Conservation (phyloP, 2,329 filamentous ascomycete genomes). For the Penicillium sp. region DNA sequence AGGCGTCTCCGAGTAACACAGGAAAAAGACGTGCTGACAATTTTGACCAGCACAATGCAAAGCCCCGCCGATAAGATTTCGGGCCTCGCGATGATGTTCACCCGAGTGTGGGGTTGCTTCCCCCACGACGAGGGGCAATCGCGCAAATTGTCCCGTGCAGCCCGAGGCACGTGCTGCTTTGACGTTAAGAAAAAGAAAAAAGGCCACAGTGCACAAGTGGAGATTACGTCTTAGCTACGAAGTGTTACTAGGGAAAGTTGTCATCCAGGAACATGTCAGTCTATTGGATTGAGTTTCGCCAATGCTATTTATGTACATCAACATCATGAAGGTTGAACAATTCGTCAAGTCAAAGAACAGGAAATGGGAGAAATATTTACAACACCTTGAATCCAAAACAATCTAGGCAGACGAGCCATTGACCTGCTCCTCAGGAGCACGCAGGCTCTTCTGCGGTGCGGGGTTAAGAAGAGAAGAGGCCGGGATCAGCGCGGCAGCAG, state of each 20-base stretch:
- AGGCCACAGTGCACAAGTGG: not conserved
- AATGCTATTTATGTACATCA: slow-evolving; percentile 22
- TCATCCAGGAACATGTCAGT: slow-evolving; percentile 8
- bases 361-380: slow-evolving; percentile 4
- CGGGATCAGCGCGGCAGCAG: slow-evolving; percentile 74
- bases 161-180: not conserved
- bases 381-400: not conserved
- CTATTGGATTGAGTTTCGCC: slow-evolving; percentile 12
- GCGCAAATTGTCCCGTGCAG: not conserved
- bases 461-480: slow-evolving; percentile 71
- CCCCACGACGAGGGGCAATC: slow-evolving; percentile 18
- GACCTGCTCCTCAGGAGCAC: slow-evolving; percentile 30
- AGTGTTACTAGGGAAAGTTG: not conserved
- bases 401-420: slow-evolving; percentile 21
- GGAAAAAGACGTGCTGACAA: not conserved
- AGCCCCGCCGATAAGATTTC: slow-evolving; percentile 24
- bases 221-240: not conserved
- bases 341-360: slow-evolving; percentile 1
- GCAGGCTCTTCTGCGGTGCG: slow-evolving; percentile 50
- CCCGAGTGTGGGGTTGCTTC: slow-evolving; percentile 25
- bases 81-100: slow-evolving; percentile 33
- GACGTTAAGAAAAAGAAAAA: not conserved
- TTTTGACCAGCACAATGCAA: slow-evolving; percentile 1
- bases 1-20: not conserved
- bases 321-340: slow-evolving; percentile 9